phyloP scores from a whole-genome alignment of 768 basidiomycete genomes.

The Chalciporus pseudorubinellus region DNA sequence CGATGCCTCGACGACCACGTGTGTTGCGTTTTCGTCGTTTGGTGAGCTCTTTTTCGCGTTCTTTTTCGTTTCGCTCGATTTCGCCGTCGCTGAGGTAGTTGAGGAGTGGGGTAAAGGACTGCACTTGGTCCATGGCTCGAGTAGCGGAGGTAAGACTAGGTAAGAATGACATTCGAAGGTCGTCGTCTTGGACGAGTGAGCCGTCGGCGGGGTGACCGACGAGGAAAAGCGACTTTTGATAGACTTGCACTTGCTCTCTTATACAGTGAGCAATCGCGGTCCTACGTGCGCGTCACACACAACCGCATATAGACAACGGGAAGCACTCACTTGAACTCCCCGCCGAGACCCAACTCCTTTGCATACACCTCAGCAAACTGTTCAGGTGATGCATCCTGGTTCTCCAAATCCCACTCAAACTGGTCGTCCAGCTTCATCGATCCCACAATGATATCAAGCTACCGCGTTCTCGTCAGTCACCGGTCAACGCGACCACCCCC shows the following conservation, averaged over 20 bases:
- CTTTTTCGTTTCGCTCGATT: slow-evolving; percentile 84
- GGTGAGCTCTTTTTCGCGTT: slow-evolving; percentile 89
- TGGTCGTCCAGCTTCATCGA: slow-evolving; percentile 92
- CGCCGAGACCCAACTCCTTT: slow-evolving; percentile 81
- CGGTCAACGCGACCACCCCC: too few relatives aligned
- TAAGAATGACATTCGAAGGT: slow-evolving; percentile 85
- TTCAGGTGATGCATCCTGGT: slow-evolving; percentile 78
- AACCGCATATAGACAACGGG: background rate
- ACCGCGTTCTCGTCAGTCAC: slow-evolving; percentile 3
- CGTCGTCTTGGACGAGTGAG: slow-evolving; percentile 78
- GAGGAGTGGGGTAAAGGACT: slow-evolving; percentile 83
- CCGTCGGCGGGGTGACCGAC: slow-evolving; percentile 87
- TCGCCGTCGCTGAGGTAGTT: slow-evolving; percentile 87
- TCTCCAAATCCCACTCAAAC: slow-evolving; percentile 97
- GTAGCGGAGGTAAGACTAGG: slow-evolving; percentile 72
- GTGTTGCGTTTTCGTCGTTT: slow-evolving; percentile 84
- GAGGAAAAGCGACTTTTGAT: slow-evolving; percentile 88
- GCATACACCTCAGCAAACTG: slow-evolving; percentile 87
- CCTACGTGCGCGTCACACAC: slow-evolving; percentile 37
- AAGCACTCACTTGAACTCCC: slow-evolving; percentile 82
- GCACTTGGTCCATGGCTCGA: slow-evolving; percentile 74
- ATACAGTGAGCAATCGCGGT: slow-evolving; percentile 96
- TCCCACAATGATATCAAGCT: slow-evolving; percentile 96
- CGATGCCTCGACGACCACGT: slow-evolving; percentile 74
- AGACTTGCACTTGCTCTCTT: slow-evolving; percentile 89